Evolutionary conservation across 768 basidiomycete genomes (phyloP), one percentile per base, ranked within the genome.

Genomic region (Kondoa subrosea): DNA sequence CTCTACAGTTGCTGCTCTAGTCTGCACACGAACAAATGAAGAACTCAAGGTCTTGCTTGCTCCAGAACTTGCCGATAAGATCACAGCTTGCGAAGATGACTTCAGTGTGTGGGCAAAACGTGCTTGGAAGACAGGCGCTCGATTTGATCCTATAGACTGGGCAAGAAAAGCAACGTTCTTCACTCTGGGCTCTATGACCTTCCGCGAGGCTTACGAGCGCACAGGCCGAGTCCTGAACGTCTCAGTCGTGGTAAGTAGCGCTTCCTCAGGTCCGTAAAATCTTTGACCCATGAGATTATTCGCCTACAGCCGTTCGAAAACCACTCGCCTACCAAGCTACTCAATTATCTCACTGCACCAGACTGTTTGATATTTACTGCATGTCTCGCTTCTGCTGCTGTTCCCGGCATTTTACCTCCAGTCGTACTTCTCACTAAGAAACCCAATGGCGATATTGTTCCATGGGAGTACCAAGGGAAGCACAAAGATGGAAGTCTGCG

Each of bases 261-360:
- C 21, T 21, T n/a, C n/a, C n/a, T n/a, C n/a, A n/a, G n/a, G 40
- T 50, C 12, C 21, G 40, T 50, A 50, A 21, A 50, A 50, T 21
- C 12, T 8, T 50, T 21, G 8, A 8, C 12, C 40, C 12, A 8
- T 50, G 8, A 50, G 12, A 50, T 21, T 50, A n/a, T n/a, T n/a
- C n/a, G 40, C 40, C 12, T 50, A 8, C 8, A 50, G 40, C 69
- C 67, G 3, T 69, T 74, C 65, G 71, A 71, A 26, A 71, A 73
- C 26, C 69, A 68, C 69, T 91, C 89, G 15, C 95, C 95, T 1
- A 96, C 95, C 1, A 96, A 96, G 77, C 79, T 99, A 1, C 80
- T 99, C 14, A 99, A 97, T 76, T 91, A 95, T 74, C 83, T 96
- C 70, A 92, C 91, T 25, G 88, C 91, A n/a, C 95, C 95, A 0